A percentile compares a stretch with the other conserved stretches of the same genome.
Conservation (phyloP, 1,284 basidiomycete genomes). For the Trametes hirsuta region DNA sequence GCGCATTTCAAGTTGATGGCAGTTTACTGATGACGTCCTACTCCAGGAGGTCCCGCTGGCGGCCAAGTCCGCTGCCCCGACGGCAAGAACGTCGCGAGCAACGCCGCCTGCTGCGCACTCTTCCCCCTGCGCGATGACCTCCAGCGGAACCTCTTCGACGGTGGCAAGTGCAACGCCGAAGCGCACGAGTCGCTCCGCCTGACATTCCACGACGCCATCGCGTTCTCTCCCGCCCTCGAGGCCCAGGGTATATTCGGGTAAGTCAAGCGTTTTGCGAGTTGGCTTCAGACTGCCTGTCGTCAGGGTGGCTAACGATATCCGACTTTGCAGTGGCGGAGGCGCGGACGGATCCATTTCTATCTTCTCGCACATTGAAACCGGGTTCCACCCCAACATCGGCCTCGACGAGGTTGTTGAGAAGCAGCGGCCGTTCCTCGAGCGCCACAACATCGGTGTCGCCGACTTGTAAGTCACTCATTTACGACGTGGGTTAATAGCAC, state of each 20-base stretch:
- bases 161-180: constrained; percentile 27
- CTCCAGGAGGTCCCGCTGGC: constrained; percentile 9
- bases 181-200: constrained; percentile 33
- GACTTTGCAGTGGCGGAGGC: constrained; percentile 24
- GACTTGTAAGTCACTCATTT: constrained; percentile 23
- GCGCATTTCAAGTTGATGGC: too few species aligned
- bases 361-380: constrained; percentile 25
- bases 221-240: constrained; percentile 18
- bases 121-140: constrained; percentile 41
- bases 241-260: constrained; percentile 16
- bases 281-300: neutral
- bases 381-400: constrained; percentile 29
- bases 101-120: constrained; percentile 40
- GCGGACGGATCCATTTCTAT: constrained; percentile 29
- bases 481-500: too few species aligned
- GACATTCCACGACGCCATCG: constrained; percentile 35
- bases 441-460: constrained; percentile 29
- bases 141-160: constrained; percentile 40
- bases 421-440: constrained; percentile 28
- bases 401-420: constrained; percentile 31
- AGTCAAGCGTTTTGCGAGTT: neutral
- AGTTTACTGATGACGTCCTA: too few species aligned
- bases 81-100: constrained; percentile 33
- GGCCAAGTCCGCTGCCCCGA: constrained; percentile 20
- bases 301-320: neutral